Conservation (phyloP, 2,329 filamentous ascomycete genomes). For the Coniochaeta sp. region DNA sequence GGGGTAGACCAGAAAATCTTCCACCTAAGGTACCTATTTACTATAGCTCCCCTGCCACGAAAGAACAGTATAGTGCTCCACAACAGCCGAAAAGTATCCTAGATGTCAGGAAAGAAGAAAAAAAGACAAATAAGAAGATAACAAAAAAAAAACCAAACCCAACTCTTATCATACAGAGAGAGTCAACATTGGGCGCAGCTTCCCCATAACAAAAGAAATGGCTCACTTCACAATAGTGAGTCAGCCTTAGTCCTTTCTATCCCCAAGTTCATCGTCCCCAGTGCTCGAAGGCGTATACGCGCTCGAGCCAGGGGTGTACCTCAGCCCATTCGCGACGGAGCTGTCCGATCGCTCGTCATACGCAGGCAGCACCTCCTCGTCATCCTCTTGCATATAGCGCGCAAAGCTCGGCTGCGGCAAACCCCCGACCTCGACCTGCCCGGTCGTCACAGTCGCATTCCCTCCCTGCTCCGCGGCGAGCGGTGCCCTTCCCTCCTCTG, state of each 20-base stretch:
- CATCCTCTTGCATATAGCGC: constrained; percentile 16
- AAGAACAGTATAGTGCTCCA: too few species aligned
- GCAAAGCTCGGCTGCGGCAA: constrained; percentile 16
- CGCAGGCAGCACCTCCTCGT: constrained; percentile 32
- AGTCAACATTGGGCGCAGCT: not conserved
- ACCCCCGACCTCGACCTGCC: not conserved
- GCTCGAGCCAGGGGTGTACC: constrained; percentile 26
- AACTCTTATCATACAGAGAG: too few species aligned
- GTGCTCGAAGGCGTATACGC: constrained; percentile 4
- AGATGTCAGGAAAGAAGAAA: too few species aligned
- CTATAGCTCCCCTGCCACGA: too few species aligned
- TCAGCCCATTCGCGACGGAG: constrained; percentile 35
- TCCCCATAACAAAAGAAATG: not conserved
- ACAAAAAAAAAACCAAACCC: not conserved
- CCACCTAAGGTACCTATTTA: too few species aligned
- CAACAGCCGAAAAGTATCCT: too few species aligned
- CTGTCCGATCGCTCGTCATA: constrained; percentile 25
- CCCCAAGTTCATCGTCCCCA: constrained; percentile 12
- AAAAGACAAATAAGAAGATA: too few species aligned
- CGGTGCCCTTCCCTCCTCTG: constrained; percentile 28
- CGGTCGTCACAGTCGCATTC: constrained; percentile 3
- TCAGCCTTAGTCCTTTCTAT: constrained; percentile 14
- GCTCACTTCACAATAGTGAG: not conserved
- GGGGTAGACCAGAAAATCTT: too few species aligned
- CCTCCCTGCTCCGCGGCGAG: constrained; percentile 11